A percentile compares a stretch with the other conserved stretches of the same genome.
Conservation (phyloP, 139 green algal genomes). For the Micromonas commoda region DNA sequence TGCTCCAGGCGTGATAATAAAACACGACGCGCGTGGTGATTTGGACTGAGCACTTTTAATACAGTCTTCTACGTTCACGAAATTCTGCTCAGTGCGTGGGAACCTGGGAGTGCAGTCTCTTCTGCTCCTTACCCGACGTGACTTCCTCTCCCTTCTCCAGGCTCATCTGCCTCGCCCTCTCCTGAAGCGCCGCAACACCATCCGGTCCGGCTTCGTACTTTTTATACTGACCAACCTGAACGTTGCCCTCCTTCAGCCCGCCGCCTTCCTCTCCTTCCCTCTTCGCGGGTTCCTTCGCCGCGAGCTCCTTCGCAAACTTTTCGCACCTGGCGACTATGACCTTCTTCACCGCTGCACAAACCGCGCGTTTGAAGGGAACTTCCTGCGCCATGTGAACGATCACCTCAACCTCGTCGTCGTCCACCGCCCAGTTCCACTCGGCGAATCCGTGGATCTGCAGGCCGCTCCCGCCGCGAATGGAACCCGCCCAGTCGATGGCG, state of each 20-base stretch:
- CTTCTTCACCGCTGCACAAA: neutral
- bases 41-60: no score
- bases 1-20: neutral
- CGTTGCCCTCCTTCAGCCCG: neutral
- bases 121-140: neutral
- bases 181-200: neutral
- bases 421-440: neutral
- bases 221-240: conserved; percentile 10
- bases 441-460: neutral
- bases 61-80: no score
- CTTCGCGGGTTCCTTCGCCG: neutral
- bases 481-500: neutral
- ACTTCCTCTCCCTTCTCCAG: neutral
- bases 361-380: neutral
- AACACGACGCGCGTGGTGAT: neutral
- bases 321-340: neutral
- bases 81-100: neutral
- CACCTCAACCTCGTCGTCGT: conserved; percentile 7
- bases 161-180: neutral
- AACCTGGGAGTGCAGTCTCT: neutral
- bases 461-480: neutral
- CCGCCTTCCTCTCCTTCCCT: neutral
- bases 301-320: neutral
- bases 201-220: conserved; percentile 6
- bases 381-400: neutral